Evolutionary conservation across 225 moss, liverwort and hornwort genomes (phyloP).

Genomic region (Thuidium tamariscinum): DNA sequence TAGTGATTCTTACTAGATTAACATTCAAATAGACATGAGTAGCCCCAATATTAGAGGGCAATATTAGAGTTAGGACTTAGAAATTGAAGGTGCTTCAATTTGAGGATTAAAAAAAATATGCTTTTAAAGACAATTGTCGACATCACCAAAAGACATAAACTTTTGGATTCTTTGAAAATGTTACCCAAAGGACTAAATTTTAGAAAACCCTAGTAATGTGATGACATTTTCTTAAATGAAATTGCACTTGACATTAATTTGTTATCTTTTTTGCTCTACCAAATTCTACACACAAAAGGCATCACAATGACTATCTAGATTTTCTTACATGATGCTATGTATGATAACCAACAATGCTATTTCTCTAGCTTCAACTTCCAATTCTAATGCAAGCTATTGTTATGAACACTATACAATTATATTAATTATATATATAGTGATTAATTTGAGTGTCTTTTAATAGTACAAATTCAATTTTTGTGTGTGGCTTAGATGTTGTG

Average conservation of each 20-base stretch:
- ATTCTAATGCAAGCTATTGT: not conserved
- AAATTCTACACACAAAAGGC: not conserved
- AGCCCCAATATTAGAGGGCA: fast-evolving
- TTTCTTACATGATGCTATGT: not conserved
- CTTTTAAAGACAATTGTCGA: fast-evolving
- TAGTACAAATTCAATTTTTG: not conserved
- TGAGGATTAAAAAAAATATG: fast-evolving
- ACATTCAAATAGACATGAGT: not conserved
- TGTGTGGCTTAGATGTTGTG: not conserved
- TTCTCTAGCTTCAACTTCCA: not conserved
- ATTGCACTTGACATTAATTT: no score
- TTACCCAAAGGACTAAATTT: not conserved
- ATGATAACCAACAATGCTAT: not conserved
- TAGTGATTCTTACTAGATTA: fast-evolving
- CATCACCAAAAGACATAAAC: fast-evolving
- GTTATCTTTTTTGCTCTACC: no score
- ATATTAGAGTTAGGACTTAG: fast-evolving
- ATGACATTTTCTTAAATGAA: no score
- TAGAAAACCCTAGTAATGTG: no score
- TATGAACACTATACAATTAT: not conserved
- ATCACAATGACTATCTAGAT: no score
- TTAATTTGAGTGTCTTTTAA: not conserved
- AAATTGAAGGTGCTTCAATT: not conserved
- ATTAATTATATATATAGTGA: not conserved
- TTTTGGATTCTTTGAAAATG: fast-evolving